A percentile compares a stretch with the other conserved stretches of the same genome.
Conservation (phyloP, 2,329 filamentous ascomycete species). For the Penicillium sp. region DNA sequence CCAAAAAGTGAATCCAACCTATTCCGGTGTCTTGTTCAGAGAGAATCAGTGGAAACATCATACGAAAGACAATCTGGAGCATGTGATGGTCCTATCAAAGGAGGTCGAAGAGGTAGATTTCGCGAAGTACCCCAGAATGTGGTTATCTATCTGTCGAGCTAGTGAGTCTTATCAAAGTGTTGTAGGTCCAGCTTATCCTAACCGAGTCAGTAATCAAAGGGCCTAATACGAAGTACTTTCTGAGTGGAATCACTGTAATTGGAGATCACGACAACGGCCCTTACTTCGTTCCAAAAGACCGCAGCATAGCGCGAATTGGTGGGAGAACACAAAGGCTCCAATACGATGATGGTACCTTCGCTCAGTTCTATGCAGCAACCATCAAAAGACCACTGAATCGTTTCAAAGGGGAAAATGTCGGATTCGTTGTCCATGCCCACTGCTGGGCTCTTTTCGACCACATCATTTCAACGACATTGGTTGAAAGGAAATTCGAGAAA, state of each 20-base stretch:
- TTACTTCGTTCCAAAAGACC: neutral
- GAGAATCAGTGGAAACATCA: neutral
- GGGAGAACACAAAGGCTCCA: neutral
- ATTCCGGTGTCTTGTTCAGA: neutral
- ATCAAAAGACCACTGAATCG: neutral
- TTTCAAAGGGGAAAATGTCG: neutral
- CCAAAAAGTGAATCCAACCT: neutral
- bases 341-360: neutral
- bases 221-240: neutral
- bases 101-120: constrained; percentile 2
- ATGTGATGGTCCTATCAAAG: constrained; percentile 9
- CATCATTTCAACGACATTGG: neutral
- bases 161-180: neutral
- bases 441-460: constrained; percentile 9
- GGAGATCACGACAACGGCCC: neutral
- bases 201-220: constrained; percentile 3
- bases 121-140: constrained; percentile 2
- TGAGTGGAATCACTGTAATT: constrained; percentile 4
- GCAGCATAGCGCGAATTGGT: constrained; percentile 4
- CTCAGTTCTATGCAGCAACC: neutral
- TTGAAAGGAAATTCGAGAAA: neutral
- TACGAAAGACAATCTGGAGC: neutral
- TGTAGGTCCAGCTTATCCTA: neutral
- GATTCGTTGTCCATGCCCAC: constrained; percentile 11
- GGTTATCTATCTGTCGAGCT: constrained; percentile 11